Percentiles rank a stretch among this genome's conserved stretches.
These are phyloP conservation scores for Elsinoe australis DNA, from an alignment of 2,329 filamentous ascomycete genomes.

Conservation along the genomic window DNA sequence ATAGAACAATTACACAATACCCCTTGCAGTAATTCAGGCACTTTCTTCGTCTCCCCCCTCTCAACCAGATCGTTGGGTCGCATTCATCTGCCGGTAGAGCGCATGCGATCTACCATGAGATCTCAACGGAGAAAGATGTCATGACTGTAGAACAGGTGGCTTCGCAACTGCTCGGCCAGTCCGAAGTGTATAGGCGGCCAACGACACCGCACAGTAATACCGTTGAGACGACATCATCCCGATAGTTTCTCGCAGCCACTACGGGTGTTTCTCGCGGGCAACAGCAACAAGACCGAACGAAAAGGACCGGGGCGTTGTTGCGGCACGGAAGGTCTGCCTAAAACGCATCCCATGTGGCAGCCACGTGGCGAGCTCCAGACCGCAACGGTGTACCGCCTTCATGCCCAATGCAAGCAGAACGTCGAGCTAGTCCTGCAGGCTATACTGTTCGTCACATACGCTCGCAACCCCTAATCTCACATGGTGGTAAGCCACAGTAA, in stretches of 20 bases:
- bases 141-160: slow-evolving; percentile 4
- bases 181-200: not conserved
- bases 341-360: not conserved
- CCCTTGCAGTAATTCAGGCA: not conserved
- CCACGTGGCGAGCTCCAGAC: slow-evolving; percentile 13
- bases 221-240: not conserved
- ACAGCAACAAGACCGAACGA: no score
- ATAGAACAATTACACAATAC: slow-evolving; percentile 31
- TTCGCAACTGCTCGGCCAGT: slow-evolving; percentile 6
- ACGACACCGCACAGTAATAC: not conserved
- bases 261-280: no score
- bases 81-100: not conserved
- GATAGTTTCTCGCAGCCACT: no score
- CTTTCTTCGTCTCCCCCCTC: not conserved
- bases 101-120: not conserved
- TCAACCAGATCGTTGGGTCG: not conserved
- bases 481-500: no score
- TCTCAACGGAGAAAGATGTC: slow-evolving; percentile 1
- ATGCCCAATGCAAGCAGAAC: slow-evolving; percentile 3
- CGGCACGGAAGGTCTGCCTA: not conserved
- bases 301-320: not conserved
- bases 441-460: slow-evolving; percentile 4
- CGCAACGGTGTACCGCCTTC: slow-evolving; percentile 6
- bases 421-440: not conserved
- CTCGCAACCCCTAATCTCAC: not conserved